Conservation (phyloP, 202 grass and related monocot species). For the Sporobolus alterniflorus region DNA sequence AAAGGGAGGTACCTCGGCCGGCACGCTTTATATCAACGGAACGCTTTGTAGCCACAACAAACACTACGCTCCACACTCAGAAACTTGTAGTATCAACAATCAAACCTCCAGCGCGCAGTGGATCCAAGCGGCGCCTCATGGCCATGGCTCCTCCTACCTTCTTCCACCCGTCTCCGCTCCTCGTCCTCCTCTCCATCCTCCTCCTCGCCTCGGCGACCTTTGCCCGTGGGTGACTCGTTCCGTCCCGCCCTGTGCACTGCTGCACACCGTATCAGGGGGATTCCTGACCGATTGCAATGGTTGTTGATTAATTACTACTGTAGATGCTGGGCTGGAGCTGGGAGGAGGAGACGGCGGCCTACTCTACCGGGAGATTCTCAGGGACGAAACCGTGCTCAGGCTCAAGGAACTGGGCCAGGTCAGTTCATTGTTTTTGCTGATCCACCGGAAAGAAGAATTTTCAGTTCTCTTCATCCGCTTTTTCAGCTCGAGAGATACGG, state of each 20-base stretch:
- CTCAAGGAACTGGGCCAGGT: slow-evolving; percentile 78
- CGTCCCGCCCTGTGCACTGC: neutral
- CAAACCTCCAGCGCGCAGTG: too few relatives aligned
- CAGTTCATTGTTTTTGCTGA: neutral
- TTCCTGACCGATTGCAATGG: neutral
- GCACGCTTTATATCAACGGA: too few relatives aligned
- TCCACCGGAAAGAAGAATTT: neutral
- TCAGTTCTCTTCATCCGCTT: slow-evolving; percentile 31
- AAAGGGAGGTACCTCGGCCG: too few relatives aligned
- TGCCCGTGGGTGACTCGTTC: neutral
- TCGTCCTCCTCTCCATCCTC: neutral
- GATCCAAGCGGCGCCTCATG: neutral
- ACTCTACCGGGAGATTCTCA: slow-evolving; percentile 64
- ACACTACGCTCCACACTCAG: too few relatives aligned
- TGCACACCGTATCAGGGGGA: too few relatives aligned
- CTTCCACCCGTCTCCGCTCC: neutral
- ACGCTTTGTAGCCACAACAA: too few relatives aligned
- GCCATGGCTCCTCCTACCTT: slow-evolving; percentile 29
- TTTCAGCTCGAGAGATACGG: slow-evolving; percentile 3
- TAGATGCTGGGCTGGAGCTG: slow-evolving; percentile 57
- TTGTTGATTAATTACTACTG: slow-evolving; percentile 23
- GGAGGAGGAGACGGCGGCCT: slow-evolving; percentile 41
- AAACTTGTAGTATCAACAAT: too few relatives aligned
- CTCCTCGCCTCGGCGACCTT: neutral
- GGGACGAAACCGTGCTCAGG: slow-evolving; percentile 72